Evolutionary conservation across 768 basidiomycete genomes (phyloP).

Genomic region (Butyriboletus loyo): DNA sequence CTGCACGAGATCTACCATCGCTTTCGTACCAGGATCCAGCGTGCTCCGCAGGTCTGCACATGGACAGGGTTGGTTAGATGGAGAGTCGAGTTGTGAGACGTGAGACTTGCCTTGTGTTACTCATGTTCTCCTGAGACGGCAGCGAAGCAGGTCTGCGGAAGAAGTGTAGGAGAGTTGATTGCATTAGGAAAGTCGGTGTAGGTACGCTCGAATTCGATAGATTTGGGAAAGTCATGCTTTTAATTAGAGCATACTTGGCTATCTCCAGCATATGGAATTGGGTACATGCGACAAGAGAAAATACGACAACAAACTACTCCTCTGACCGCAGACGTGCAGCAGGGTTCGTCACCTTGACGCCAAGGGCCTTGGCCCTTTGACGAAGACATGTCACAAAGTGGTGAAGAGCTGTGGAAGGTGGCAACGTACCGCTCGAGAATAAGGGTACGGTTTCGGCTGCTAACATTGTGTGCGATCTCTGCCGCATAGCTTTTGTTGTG

Average conservation of each 20-base stretch:
- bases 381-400: conserved; percentile 7
- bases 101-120: conserved; percentile 26
- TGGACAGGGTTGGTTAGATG: neutral
- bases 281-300: conserved; percentile 42
- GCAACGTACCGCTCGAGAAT: conserved; percentile 78
- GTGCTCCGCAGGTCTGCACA: conserved; percentile 65
- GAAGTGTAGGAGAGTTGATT: conserved; percentile 15
- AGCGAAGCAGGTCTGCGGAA: conserved; percentile 13
- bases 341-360: conserved; percentile 93
- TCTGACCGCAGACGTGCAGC: conserved; percentile 92
- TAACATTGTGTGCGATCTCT: conserved; percentile 95
- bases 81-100: neutral
- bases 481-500: conserved; percentile 96
- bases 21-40: conserved; percentile 88
- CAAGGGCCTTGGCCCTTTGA: conserved; percentile 74
- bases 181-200: conserved; percentile 24
- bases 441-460: conserved; percentile 88
- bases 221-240: conserved; percentile 9
- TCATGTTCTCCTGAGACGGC: conserved; percentile 20
- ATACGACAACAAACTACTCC: conserved; percentile 57
- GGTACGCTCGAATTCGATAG: neutral
- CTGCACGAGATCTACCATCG: conserved; percentile 45
- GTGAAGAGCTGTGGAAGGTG: neutral
- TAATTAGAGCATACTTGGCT: conserved; percentile 44
- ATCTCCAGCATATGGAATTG: conserved; percentile 50